A percentile compares a stretch with the other conserved stretches of the same genome.
These are phyloP conservation scores for Lichtheimia ramosa DNA, from an alignment of 371 early-diverging fungal genomes.

Conservation along the genomic window DNA sequence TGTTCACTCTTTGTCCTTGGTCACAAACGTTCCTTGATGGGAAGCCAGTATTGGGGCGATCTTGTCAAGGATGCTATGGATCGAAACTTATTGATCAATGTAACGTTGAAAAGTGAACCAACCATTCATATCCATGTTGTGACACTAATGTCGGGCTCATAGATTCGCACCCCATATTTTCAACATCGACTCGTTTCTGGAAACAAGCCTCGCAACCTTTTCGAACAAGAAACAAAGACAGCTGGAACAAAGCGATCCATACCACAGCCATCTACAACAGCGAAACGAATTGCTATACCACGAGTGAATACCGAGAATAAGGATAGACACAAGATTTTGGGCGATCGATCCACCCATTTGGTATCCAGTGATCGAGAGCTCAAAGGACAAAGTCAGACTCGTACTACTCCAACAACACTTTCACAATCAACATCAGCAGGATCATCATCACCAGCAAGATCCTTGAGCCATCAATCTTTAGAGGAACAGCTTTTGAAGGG, in stretches of 20 bases:
- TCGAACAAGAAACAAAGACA: constrained; percentile 10
- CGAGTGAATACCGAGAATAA: not conserved
- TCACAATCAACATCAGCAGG: not conserved
- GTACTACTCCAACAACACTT: not conserved
- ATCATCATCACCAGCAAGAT: not conserved
- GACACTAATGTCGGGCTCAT: not conserved
- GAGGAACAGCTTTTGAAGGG: no score
- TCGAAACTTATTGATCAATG: constrained; percentile 49
- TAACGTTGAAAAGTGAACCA: constrained; percentile 20
- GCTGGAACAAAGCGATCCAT: not conserved
- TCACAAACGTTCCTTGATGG: constrained; percentile 58
- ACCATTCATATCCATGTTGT: not conserved
- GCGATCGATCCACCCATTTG: not conserved
- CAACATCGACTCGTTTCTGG: constrained; percentile 9
- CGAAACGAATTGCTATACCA: constrained; percentile 7
- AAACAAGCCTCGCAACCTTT: constrained; percentile 21
- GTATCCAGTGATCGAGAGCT: not conserved
- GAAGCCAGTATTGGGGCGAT: constrained; percentile 71
- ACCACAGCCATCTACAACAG: not conserved
- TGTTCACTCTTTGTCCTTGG: constrained; percentile 91
- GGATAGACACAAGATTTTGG: not conserved
- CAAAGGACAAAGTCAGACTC: not conserved
- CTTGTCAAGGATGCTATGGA: constrained; percentile 58
- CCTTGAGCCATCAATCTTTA: no score
- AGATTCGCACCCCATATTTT: constrained; percentile 22